Evolutionary conservation across 352 stramenopile genomes (phyloP).

Genomic region (Globisporangium parvum): DNA sequence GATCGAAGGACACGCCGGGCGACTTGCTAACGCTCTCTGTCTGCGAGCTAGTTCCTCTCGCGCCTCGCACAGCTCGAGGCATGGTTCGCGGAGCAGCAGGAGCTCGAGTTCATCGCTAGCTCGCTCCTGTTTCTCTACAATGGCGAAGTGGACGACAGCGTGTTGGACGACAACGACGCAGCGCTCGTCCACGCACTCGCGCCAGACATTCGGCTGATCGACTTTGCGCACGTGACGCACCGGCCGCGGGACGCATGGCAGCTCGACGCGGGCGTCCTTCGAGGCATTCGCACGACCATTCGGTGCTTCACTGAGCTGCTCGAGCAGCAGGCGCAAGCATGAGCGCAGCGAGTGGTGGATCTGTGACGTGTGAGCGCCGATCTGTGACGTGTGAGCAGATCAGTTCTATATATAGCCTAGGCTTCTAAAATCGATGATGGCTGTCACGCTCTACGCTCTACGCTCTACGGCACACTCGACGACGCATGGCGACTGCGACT

Average conservation of each 20-base stretch:
- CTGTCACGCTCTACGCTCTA: not conserved
- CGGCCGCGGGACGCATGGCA: slow-evolving; percentile 10
- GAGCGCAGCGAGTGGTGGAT: not conserved
- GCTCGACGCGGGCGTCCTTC: slow-evolving; percentile 55
- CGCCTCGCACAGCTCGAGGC: slow-evolving; percentile 51
- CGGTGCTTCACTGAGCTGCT: slow-evolving; percentile 48
- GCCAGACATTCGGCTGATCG: slow-evolving; percentile 73
- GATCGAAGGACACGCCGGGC: no score
- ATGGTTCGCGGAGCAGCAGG: slow-evolving; percentile 80
- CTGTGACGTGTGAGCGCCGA: not conserved
- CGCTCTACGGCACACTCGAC: no score
- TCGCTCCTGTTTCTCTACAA: slow-evolving; percentile 95
- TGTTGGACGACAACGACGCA: slow-evolving; percentile 11
- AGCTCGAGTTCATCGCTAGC: slow-evolving; percentile 90
- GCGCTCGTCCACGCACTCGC: slow-evolving; percentile 4
- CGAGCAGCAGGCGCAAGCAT: not conserved
- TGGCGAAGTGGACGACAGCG: slow-evolving; percentile 23
- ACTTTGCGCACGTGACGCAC: slow-evolving; percentile 70
- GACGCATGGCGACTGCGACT: not conserved
- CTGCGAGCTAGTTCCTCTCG: slow-evolving; percentile 42
- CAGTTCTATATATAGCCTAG: not conserved
- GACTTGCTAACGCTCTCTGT: no score
- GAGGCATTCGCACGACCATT: slow-evolving; percentile 45
- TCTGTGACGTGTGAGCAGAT: not conserved
- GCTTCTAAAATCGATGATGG: slow-evolving; percentile 4